A percentile compares a stretch with the other conserved stretches of the same genome.
Evolutionary conservation across 768 basidiomycete genomes (phyloP).

Genomic region (Boletus barrowsii): DNA sequence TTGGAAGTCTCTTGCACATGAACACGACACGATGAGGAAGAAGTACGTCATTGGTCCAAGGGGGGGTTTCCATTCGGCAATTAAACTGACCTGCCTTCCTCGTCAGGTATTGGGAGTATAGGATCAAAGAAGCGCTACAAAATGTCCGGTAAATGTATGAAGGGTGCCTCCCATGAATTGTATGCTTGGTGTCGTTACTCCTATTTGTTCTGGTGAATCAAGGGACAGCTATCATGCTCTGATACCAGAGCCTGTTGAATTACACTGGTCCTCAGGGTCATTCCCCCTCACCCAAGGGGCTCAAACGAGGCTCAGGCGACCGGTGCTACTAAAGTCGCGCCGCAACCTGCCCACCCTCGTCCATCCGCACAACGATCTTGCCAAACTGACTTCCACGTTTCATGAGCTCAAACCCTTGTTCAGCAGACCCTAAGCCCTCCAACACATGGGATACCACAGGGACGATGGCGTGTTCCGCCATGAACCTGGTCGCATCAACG

Average conservation of each 20-base stretch:
- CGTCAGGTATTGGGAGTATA: slow-evolving; percentile 72
- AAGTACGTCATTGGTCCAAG: slow-evolving; percentile 46
- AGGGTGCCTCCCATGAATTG: slow-evolving; percentile 6
- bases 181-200: slow-evolving; percentile 1
- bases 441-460: slow-evolving; percentile 71
- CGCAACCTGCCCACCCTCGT: slow-evolving; percentile 18
- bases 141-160: slow-evolving; percentile 21
- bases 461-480: slow-evolving; percentile 60
- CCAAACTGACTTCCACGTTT: slow-evolving; percentile 69
- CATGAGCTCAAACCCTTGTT: slow-evolving; percentile 70
- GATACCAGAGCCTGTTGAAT: neutral
- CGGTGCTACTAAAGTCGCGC: slow-evolving; percentile 22
- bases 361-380: slow-evolving; percentile 64
- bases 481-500: slow-evolving; percentile 65
- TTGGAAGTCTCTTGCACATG: slow-evolving; percentile 66
- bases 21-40: slow-evolving; percentile 73
- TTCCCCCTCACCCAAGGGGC: neutral
- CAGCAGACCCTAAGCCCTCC: slow-evolving; percentile 60
- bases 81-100: slow-evolving; percentile 22
- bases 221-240: neutral
- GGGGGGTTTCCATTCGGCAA: slow-evolving; percentile 12
- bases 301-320: neutral
- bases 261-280: neutral
- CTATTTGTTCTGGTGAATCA: neutral
- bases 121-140: slow-evolving; percentile 52